Base-by-base conservation (phyloP, 176 grass and related monocot genomes). In the Ensete glaucum region DNA sequence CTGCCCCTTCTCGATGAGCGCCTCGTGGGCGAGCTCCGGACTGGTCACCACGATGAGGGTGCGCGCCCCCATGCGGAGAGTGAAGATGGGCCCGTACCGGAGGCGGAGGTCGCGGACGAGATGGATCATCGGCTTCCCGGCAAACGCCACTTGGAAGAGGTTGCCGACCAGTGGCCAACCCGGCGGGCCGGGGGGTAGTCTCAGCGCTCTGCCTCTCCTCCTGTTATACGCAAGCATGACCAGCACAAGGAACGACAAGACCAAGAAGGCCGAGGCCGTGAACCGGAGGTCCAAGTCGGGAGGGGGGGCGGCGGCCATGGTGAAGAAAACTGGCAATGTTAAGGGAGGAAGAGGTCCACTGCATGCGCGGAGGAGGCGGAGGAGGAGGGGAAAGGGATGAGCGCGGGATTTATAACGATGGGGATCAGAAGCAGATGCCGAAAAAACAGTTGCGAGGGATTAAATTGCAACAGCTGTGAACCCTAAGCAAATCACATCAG, bases 41-140 rank as follows among this genome's bases (percentile, higher is more conserved):
- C 85, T 92, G 87, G 89, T 88, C 73, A 96, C 88, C 66, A 92
- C 63, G 1, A 96, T 85, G 2, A 96, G 73, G 27, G 93, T 96
- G 71, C 90, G 87, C 65, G 88, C 93, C 2, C 93, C 93, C 87
- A 96, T 90, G 57, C 85, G 89, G 69, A 96, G 93, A 57, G 82
- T 92, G 56, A 90, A 58, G 69, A 96, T 89, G 49, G 89, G 85
- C 7, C 93, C 93, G 77, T 96, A 90, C 85, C 83, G 81, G 11
- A 53, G 64, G 0, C 76, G 84, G 16, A 91, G 74, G 54, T 91
- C 89, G 25, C 86, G 83, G 62, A 91, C 58, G 82, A 89, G 86
- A 82, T 91, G 89, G 77, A 89, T 89, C 86, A 96, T 89, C 11
- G 74, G 92, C 88, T 91, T 96, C 6, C 89, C 89, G 5, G 93